Evolutionary conservation across 2,329 filamentous ascomycete species (phyloP).

Genomic region (Sporothrix pseudoabietina): DNA sequence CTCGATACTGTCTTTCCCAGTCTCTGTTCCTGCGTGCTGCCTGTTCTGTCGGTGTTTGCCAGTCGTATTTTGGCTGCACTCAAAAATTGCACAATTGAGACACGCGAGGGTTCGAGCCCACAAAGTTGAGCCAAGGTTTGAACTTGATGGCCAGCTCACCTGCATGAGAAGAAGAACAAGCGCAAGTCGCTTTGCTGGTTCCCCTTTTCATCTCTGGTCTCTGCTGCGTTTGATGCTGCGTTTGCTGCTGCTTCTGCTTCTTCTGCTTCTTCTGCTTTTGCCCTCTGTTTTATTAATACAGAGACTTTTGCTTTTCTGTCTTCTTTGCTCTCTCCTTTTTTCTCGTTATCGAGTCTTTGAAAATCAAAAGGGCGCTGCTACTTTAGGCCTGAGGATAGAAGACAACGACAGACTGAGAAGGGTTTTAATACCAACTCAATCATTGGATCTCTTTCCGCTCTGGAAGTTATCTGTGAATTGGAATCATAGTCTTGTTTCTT

Average conservation of each 20-base stretch:
- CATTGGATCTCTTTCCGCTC: neutral
- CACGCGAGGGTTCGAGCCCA: neutral
- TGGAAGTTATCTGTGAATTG: neutral
- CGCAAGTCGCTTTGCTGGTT: neutral
- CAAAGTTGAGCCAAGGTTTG: neutral
- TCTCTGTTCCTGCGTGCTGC: constrained; percentile 1
- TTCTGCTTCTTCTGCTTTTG: neutral
- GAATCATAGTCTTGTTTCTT: neutral
- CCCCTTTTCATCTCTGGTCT: neutral
- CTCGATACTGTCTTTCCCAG: neutral
- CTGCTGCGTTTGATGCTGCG: neutral
- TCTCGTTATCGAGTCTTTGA: neutral
- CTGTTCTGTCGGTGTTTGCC: constrained; percentile 10
- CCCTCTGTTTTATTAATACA: constrained; percentile 14
- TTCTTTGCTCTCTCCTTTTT: neutral
- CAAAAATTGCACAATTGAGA: constrained; percentile 20
- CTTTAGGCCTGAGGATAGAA: constrained; percentile 3
- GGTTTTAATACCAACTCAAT: neutral
- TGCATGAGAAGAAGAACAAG: neutral
- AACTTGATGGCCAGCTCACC: neutral
- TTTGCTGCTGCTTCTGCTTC: neutral
- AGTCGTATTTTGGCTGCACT: neutral
- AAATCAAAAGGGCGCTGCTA: neutral
- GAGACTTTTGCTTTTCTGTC: neutral
- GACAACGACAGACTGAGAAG: neutral